Evolutionary conservation across 768 basidiomycete species (phyloP).

Genomic region (Amanita thiersii): DNA sequence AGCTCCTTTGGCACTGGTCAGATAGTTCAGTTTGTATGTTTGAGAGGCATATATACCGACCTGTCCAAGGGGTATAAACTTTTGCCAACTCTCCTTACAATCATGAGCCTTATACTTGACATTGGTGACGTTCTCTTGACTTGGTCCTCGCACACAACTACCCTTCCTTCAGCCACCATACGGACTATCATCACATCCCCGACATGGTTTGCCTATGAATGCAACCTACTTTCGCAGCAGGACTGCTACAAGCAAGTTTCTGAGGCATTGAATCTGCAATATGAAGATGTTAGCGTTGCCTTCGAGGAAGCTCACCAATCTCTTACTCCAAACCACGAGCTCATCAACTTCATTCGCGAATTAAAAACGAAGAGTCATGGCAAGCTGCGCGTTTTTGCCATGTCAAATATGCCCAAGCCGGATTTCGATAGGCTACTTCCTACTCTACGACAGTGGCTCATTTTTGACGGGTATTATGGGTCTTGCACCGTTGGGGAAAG

Average conservation of each 20-base stretch:
- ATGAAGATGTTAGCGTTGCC: constrained; percentile 32
- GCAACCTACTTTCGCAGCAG: constrained; percentile 33
- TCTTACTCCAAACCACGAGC: constrained; percentile 32
- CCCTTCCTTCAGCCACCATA: constrained; percentile 33
- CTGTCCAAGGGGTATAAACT: too few relatives aligned
- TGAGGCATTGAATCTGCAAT: constrained; percentile 46
- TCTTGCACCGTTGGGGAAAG: constrained; percentile 45
- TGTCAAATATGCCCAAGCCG: constrained; percentile 52
- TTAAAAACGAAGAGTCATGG: constrained; percentile 29
- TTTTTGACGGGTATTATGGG: constrained; percentile 43
- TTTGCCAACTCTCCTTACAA: not conserved
- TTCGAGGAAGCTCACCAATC: constrained; percentile 42
- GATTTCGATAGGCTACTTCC: constrained; percentile 39
- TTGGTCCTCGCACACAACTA: constrained; percentile 42
- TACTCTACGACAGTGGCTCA: constrained; percentile 39
- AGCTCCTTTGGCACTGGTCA: too few relatives aligned
- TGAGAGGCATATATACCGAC: too few relatives aligned
- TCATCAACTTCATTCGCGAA: constrained; percentile 38
- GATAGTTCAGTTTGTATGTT: too few relatives aligned
- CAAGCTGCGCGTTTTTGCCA: constrained; percentile 37
- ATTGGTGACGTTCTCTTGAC: constrained; percentile 49
- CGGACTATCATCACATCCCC: constrained; percentile 33
- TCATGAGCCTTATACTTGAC: constrained; percentile 39
- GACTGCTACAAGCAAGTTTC: constrained; percentile 35
- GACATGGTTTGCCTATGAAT: constrained; percentile 49